Conservation (phyloP, 2,329 filamentous ascomycete genomes). For the Colletotrichum sp. region DNA sequence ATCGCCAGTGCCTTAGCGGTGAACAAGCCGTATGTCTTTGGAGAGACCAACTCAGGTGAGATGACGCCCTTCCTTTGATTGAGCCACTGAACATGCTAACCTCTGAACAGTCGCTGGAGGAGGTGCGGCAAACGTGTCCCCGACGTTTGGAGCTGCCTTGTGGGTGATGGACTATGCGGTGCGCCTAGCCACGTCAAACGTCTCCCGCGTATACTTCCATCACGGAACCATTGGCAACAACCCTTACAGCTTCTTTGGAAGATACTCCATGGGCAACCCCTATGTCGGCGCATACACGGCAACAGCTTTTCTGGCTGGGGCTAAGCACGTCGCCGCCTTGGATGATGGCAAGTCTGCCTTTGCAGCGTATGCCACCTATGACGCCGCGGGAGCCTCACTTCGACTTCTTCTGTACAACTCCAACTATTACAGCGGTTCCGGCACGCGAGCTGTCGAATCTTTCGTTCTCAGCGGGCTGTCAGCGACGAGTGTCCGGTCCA, state of each 20-base stretch:
- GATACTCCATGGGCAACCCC: slow-evolving; percentile 53
- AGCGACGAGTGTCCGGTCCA: not conserved
- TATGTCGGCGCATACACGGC: slow-evolving; percentile 56
- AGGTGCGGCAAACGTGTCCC: slow-evolving; percentile 20
- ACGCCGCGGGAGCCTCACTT: not conserved
- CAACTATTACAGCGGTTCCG: slow-evolving; percentile 38
- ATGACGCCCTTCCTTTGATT: not conserved
- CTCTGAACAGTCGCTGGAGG: not conserved
- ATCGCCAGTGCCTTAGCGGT: slow-evolving; percentile 39
- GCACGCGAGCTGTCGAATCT: not conserved
- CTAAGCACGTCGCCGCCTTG: slow-evolving; percentile 46
- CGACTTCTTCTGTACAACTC: slow-evolving; percentile 50
- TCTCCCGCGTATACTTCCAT: slow-evolving; percentile 47
- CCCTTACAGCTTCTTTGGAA: slow-evolving; percentile 53
- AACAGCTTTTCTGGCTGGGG: slow-evolving; percentile 49
- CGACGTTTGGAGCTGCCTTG: slow-evolving; percentile 43
- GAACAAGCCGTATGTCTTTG: slow-evolving; percentile 50
- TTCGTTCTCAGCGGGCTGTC: not conserved
- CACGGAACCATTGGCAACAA: slow-evolving; percentile 57
- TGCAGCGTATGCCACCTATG: slow-evolving; percentile 51
- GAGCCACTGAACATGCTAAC: not conserved
- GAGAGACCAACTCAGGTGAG: slow-evolving; percentile 54
- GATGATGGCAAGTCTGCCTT: slow-evolving; percentile 47
- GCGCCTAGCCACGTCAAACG: slow-evolving; percentile 3
- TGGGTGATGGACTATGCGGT: slow-evolving; percentile 43